A percentile compares a stretch with the other conserved stretches of the same genome.
phyloP scores from a whole-genome alignment of 129 eudicot genomes.

The Oenanthe sinensis region DNA sequence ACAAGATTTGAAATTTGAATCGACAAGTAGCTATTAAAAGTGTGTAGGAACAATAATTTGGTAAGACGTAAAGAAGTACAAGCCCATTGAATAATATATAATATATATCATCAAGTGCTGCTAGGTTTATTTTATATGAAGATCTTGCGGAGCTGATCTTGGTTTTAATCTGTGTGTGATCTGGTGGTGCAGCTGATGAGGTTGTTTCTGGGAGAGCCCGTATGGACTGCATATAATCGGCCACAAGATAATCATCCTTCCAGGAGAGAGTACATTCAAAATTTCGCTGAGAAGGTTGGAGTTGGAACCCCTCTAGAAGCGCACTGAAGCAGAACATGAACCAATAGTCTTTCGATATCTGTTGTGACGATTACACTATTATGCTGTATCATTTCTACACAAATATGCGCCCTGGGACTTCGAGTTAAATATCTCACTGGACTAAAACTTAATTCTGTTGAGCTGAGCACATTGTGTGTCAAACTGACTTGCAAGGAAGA shows the following conservation, averaged over 20 bases:
- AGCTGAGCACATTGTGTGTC: background rate
- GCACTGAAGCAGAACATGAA: conserved; percentile 27
- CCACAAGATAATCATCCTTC: conserved; percentile 93
- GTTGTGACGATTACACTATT: background rate
- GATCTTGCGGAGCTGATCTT: background rate
- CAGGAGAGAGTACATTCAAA: conserved; percentile 51
- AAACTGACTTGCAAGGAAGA: no score
- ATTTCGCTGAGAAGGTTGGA: conserved; percentile 37
- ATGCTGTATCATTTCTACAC: background rate
- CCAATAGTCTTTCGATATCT: background rate
- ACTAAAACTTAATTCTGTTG: background rate
- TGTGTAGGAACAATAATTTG: no score
- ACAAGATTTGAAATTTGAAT: no score
- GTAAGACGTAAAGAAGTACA: no score
- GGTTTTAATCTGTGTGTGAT: conserved; percentile 1
- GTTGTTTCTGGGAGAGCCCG: conserved; percentile 87
- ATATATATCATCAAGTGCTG: background rate
- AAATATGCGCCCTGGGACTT: background rate
- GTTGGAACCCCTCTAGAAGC: conserved; percentile 41
- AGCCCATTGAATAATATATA: no score
- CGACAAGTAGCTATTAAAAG: background rate
- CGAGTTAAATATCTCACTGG: background rate
- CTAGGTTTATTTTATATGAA: background rate
- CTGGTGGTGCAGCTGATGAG: conserved; percentile 65
- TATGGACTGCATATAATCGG: conserved; percentile 77